These are phyloP conservation scores for Taiwanofungus camphoratus DNA, from an alignment of 1,284 basidiomycete species.

Conservation along the genomic window DNA sequence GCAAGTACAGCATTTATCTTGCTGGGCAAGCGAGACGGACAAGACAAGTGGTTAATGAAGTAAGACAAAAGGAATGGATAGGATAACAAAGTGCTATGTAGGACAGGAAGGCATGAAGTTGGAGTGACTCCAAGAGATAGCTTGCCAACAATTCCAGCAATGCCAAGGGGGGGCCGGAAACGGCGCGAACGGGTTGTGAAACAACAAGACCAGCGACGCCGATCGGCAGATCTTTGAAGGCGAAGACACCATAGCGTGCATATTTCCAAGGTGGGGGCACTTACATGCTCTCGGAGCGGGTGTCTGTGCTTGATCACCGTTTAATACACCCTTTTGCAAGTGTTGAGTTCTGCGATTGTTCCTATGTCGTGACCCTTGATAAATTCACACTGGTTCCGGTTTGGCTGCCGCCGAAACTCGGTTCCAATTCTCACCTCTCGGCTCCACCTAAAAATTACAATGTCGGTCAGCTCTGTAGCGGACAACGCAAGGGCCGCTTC, in stretches of 20 bases:
- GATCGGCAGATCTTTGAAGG: constrained; percentile 13
- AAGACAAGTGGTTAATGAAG: constrained; percentile 6
- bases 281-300: constrained; percentile 3
- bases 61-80: constrained; percentile 14
- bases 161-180: constrained; percentile 6
- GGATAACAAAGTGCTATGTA: constrained; percentile 18
- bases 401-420: constrained; percentile 6
- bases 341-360: background rate
- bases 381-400: constrained; percentile 9
- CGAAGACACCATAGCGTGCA: background rate
- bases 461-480: background rate
- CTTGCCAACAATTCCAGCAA: constrained; percentile 2
- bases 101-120: background rate
- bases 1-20: constrained; percentile 8
- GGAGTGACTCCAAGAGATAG: background rate
- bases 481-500: too few relatives aligned
- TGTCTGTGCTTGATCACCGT: background rate
- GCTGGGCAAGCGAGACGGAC: constrained; percentile 7
- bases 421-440: constrained; percentile 1
- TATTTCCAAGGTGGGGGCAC: too few relatives aligned
- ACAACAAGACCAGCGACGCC: constrained; percentile 12
- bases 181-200: constrained; percentile 8
- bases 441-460: background rate
- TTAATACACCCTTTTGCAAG: constrained; percentile 1
- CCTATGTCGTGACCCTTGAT: constrained; percentile 5